These are phyloP conservation scores for Vigna radiata DNA, from an alignment of 306 rosid genomes.

Conservation along the genomic window DNA sequence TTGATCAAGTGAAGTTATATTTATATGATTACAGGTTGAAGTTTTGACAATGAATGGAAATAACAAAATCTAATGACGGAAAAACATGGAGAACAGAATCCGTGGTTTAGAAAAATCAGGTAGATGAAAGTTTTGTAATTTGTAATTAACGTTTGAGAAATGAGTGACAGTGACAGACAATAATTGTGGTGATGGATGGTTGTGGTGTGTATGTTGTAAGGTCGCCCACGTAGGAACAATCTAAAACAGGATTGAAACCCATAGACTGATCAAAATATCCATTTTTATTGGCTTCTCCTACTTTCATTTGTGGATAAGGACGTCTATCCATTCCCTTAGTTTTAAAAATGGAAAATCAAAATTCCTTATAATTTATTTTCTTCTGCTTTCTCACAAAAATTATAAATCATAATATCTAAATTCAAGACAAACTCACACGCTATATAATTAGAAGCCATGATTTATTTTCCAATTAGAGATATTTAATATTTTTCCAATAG, in stretches of 20 bases:
- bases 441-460: no score
- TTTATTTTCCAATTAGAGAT: no score
- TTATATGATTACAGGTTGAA: constrained; percentile 29
- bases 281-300: constrained; percentile 38
- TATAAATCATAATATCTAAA: no score
- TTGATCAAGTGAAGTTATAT: background rate
- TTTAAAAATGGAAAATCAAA: background rate
- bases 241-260: background rate
- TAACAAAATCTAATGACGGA: constrained; percentile 16
- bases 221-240: constrained; percentile 38
- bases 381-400: background rate
- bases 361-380: background rate
- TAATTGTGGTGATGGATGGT: constrained; percentile 35
- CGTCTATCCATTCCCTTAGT: constrained; percentile 11
- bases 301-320: constrained; percentile 42
- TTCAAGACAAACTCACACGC: no score
- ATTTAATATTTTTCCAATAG: no score
- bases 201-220: constrained; percentile 28
- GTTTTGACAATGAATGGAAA: constrained; percentile 8
- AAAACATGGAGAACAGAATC: background rate
- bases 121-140: background rate
- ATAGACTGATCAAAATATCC: constrained; percentile 33
- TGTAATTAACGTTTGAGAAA: background rate
- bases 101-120: constrained; percentile 44
- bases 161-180: constrained; percentile 21